phyloP scores from a whole-genome alignment of 2,329 filamentous ascomycete genomes.

The Xylaria sp. region DNA sequence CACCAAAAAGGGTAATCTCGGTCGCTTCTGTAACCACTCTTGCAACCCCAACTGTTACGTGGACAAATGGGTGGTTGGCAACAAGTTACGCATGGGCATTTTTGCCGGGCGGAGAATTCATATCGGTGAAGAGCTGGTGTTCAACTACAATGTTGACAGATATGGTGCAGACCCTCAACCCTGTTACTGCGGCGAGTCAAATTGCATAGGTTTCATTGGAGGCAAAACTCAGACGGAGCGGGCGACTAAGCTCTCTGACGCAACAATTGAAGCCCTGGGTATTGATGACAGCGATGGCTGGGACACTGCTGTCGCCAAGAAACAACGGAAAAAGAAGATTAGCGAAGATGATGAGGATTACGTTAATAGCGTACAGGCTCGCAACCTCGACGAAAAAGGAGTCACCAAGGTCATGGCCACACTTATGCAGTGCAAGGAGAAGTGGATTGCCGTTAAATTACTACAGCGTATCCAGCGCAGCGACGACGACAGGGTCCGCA shows the following conservation, averaged over 20 bases:
- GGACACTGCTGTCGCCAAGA: constrained; percentile 89
- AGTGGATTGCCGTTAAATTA: constrained; percentile 98
- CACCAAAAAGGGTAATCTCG: constrained; percentile 94
- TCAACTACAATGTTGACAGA: constrained; percentile 99
- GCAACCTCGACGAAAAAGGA: constrained; percentile 42
- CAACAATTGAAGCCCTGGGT: constrained; percentile 91
- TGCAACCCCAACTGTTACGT: constrained; percentile 99
- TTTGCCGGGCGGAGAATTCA: constrained; percentile 86
- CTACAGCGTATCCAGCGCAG: constrained; percentile 86
- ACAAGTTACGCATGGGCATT: constrained; percentile 98
- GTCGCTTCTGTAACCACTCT: constrained; percentile 97
- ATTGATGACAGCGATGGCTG: constrained; percentile 92
- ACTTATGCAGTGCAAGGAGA: constrained; percentile 97
- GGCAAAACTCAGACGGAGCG: constrained; percentile 97
- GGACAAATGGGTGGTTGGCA: constrained; percentile 98
- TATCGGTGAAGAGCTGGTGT: constrained; percentile 92
- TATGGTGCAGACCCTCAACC: constrained; percentile 97
- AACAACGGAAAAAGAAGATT: constrained; percentile 88
- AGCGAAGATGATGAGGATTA: constrained; percentile 95
- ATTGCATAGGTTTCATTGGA: constrained; percentile 95
- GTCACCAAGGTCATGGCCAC: constrained; percentile 63
- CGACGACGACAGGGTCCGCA: constrained; percentile 84
- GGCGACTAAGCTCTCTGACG: constrained; percentile 86
- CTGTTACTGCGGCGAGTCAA: constrained; percentile 93
- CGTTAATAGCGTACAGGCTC: constrained; percentile 70